Evolutionary conservation across 1,139 yeast species (phyloP), one percentile per base, ranked within the genome.

Genomic region (Saccharomyces hybrid): DNA sequence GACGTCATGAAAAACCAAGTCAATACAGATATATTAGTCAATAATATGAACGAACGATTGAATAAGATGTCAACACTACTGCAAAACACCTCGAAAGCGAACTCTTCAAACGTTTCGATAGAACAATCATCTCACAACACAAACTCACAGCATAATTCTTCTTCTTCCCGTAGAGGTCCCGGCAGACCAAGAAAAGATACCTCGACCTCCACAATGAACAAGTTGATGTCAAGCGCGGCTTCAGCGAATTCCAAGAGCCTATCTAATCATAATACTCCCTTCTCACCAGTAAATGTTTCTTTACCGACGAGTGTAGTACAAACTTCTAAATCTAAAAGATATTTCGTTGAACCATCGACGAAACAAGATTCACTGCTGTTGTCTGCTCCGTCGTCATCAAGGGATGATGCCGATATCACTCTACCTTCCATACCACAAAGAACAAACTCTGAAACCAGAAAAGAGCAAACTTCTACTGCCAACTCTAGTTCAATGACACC

Each of bases 281-380:
- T 52, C 6, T 48, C 51, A 27, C 60, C 53, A 12, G 58, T 56
- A 12, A 58, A 58, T 38, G 57, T 58, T 2, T 53, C 63, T 11
- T 49, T 69, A 47, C 73, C 73, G 1, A 59, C 63, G 12, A 67
- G 67, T 28, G 59, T 56, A 29, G 65, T 64, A 4, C 62, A 62
- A 49, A 53, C 66, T 14, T 60, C 73, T 11, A 69, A 69, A 54
- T 59, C 65, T 11, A 67, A 63, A 54, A 61, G 64, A 44, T 66
- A 66, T 54, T 79, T 65, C 64, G 64, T 53, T 52, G 71, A 59
- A 67, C 81, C 59, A 72, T 75, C 24, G 63, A 71, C 53, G 55
- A 64, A 55, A 48, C 31, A 38, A 7, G 53, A 49, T 16, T 16
- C 44, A 9, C 24, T 38, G 5, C 19, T 38, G 19, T 38, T 38